A percentile compares a stretch with the other conserved stretches of the same genome.
phyloP scores from a whole-genome alignment of 148 eudicot species.

The Vaccinium macrocarpon region DNA sequence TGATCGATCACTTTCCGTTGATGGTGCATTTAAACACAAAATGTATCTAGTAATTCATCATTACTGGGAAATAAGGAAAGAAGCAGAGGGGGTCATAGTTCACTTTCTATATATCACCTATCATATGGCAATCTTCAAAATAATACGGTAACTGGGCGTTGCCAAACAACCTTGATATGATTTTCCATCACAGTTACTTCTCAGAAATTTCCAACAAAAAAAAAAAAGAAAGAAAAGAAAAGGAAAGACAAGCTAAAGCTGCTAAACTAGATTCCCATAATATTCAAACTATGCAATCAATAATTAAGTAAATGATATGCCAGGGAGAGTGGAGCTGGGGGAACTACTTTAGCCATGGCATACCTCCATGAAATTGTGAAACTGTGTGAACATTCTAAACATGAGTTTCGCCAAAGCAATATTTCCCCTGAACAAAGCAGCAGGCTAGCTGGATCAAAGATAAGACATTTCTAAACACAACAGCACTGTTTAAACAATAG shows the following conservation, averaged over 20 bases:
- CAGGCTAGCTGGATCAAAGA: conserved; percentile 5
- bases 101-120: neutral
- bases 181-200: neutral
- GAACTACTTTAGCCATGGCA: neutral
- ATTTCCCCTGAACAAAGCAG: conserved; percentile 61
- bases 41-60: neutral
- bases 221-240: too few species aligned
- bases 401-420: conserved; percentile 59
- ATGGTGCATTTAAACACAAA: neutral
- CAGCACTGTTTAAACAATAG: conserved; percentile 1
- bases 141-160: neutral
- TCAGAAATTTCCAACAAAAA: neutral
- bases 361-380: conserved; percentile 89
- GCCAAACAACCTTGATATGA: neutral
- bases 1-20: neutral
- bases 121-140: neutral
- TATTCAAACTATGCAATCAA: neutral
- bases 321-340: neutral
- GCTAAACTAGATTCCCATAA: neutral
- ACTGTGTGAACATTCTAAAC: conserved; percentile 74
- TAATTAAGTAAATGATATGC: neutral
- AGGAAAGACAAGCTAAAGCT: neutral
- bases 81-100: neutral
- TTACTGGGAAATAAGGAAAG: neutral
- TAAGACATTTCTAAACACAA: conserved; percentile 12